Percentiles rank a stretch among this genome's conserved stretches.
These are phyloP conservation scores for Sarcodon aspratus DNA, from an alignment of 768 basidiomycete genomes.

Conservation along the genomic window DNA sequence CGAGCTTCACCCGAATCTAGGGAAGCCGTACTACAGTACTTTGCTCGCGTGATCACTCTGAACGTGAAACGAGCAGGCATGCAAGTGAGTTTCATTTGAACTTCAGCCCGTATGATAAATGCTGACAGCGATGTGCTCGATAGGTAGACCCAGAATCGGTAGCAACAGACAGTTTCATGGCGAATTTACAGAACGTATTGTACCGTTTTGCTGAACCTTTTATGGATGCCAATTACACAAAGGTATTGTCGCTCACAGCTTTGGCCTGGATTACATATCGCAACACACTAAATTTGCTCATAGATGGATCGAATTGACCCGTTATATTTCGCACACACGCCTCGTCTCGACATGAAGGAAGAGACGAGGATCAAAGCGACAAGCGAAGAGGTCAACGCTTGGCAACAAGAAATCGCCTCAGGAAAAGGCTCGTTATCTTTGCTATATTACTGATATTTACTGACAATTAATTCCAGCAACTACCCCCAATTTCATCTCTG, in stretches of 20 bases:
- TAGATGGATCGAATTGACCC: conserved; percentile 90
- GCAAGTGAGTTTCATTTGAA: conserved; percentile 39
- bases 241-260: conserved; percentile 33
- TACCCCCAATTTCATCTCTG: conserved; percentile 88
- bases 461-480: conserved; percentile 16
- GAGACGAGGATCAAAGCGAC: conserved; percentile 94
- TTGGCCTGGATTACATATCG: background rate
- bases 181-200: conserved; percentile 77
- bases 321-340: conserved; percentile 62
- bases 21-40: conserved; percentile 77
- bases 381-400: conserved; percentile 71
- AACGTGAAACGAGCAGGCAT: conserved; percentile 88
- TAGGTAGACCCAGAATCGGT: conserved; percentile 82
- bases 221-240: conserved; percentile 84
- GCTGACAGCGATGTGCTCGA: background rate
- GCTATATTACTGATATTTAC: background rate
- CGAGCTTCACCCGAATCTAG: conserved; percentile 68
- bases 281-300: background rate
- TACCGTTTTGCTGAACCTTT: conserved; percentile 88
- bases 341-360: conserved; percentile 67
- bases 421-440: background rate
- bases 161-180: conserved; percentile 85
- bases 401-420: conserved; percentile 42
- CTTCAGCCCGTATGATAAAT: background rate
- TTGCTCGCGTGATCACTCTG: conserved; percentile 59